Base-by-base conservation (phyloP, 257 asterid genomes). In the Striga asiatica region DNA sequence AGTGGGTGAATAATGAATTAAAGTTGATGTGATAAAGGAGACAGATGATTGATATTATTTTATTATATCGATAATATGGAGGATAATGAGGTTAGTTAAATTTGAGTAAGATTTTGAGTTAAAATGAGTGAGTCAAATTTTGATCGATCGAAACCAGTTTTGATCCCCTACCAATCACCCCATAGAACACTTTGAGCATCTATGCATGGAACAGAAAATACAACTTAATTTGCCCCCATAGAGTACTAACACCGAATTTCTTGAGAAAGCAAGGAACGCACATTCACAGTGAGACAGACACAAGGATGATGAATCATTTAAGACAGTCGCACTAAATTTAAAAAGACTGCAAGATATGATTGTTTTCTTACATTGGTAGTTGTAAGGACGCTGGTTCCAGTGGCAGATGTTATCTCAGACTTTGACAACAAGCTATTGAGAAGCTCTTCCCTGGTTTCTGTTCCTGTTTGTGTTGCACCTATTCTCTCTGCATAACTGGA, bases 401-500 rank as follows among this genome's bases (percentile, higher is more conserved):
- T 6, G 34, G 72, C 64, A 25, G 83, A 71, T 48, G 85, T 60
- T 62, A 74, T 61, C 54, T 87, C 94, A 14, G 97, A 68, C 82
- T 84, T 76, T 25, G 82, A 77, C 64, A 77, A 68, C 66, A 82
- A 72, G 76, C 84, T 81, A 65, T 18, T 84, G 61, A 74, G 66
- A 62, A 78, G 85, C 62, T 83, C 95, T 69, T 80, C 98, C 77
- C 88, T 76, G 7, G 91, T 84, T 70, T 84, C 97, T 60, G 82
- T 84, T 64, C 93, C 99, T 8, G 95, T 80, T 73, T 84, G 74
- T 8, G 81, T 52, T 22, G 88, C 85, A 60, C 95, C 76, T 72
- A 92, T 84, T 74, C 99, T 78, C 83, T 84, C 95, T 0, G 97
- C 99, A 67, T 92, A 88, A 72, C 94, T 88, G 22, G 96, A 78